These are phyloP conservation scores for Boletus pseudo-olivaceus DNA, from an alignment of 768 basidiomycete genomes.

Conservation along the genomic window DNA sequence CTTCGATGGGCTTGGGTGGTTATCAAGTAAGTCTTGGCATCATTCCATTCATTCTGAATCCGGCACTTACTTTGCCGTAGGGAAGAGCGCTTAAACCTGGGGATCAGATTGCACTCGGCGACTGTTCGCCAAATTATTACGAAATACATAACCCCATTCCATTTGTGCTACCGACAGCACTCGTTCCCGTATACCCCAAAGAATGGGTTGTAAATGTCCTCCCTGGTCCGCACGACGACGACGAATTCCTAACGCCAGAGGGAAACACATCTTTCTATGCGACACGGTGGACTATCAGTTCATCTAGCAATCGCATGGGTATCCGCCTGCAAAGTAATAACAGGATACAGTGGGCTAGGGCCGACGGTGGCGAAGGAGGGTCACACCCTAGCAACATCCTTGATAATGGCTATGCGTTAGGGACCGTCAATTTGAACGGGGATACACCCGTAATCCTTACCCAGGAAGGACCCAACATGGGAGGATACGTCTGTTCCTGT, in stretches of 20 bases:
- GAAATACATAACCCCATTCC: conserved; percentile 8
- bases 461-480: conserved; percentile 61
- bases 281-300: conserved; percentile 49
- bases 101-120: conserved; percentile 45
- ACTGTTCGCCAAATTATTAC: conserved; percentile 22
- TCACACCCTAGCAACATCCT: conserved; percentile 67
- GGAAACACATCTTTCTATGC: conserved; percentile 51
- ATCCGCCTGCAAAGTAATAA: conserved; percentile 49
- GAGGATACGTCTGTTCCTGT: conserved; percentile 57
- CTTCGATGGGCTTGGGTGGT: conserved; percentile 59
- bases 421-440: conserved; percentile 60
- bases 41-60: background rate
- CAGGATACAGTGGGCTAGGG: conserved; percentile 52
- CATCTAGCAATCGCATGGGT: conserved; percentile 61
- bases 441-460: conserved; percentile 67
- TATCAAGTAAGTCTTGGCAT: conserved; percentile 42
- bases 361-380: conserved; percentile 61
- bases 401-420: conserved; percentile 55
- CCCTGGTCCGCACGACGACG: conserved; percentile 61
- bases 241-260: conserved; percentile 46
- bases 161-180: conserved; percentile 22
- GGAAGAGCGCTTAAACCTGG: conserved; percentile 50
- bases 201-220: conserved; percentile 55
- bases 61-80: conserved; percentile 27
- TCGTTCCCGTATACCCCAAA: conserved; percentile 44